Evolutionary conservation across 1,284 basidiomycete species (phyloP), one percentile per base, ranked within the genome.

Genomic region (Xerocomus minutiporus): DNA sequence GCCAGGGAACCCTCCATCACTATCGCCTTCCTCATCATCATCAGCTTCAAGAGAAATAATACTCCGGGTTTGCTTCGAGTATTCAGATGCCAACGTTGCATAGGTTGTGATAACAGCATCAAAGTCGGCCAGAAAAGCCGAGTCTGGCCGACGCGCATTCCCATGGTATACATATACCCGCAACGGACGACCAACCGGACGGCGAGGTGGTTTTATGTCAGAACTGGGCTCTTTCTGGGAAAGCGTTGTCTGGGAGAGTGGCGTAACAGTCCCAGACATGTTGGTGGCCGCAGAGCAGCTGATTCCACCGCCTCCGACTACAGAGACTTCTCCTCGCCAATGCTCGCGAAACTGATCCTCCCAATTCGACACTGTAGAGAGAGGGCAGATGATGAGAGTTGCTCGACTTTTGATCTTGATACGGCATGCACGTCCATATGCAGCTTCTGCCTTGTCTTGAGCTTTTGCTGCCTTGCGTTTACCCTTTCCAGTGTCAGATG

Each of bases 71-170:
- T 98, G 96, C 68, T 91, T 94, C 23, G 93, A 93, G 68, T 84
- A 99, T 68, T 99, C 97, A 28, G 91, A 90, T 0, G 94, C 96
- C 29, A 99, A 79, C 0, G 96, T 98, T 38, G 93, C 87, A 71
- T 94, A 99, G 1, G 96, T 98, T 8, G 97, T 99, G 68, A 99
- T 91, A 51, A 99, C 96, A 26, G 94, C 88, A 71, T 99, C 97
- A 68, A 97, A 94, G 65, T 96, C 86, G 12, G 93, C 89, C 34
- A 99, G 78, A 69, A 88, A 92, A 8, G 79, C 69, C 13, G 93
- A 82, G 68, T 98, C 93, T 13, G 85, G 84, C 44, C 88, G 82
- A n/a, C 97, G 86, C 17, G 86, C 78, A 61, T 91, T 89, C 12
- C 97, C 97, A 65, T 99, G 97, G 68, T 99, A 99, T 56, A 99